Percentiles rank a stretch among this genome's conserved stretches.
phyloP scores from a whole-genome alignment of 768 basidiomycete species.

The Agrocybe pediades region DNA sequence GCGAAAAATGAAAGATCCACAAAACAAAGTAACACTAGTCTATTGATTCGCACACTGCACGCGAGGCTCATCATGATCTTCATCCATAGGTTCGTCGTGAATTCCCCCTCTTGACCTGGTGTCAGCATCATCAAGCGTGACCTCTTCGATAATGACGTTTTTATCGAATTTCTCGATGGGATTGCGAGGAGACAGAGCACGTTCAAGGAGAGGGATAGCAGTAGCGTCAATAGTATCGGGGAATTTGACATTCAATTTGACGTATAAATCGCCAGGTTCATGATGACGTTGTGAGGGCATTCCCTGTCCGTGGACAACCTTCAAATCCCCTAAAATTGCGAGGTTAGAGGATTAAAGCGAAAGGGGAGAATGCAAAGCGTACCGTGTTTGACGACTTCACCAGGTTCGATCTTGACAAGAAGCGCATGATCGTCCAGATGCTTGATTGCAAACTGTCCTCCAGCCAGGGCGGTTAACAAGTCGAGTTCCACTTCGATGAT shows the following conservation, averaged over 20 bases:
- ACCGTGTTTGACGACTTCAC: constrained; percentile 95
- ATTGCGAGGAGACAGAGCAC: constrained; percentile 80
- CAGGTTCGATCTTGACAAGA: constrained; percentile 80
- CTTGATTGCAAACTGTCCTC: constrained; percentile 86
- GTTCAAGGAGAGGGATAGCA: constrained; percentile 73
- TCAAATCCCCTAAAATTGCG: constrained; percentile 69
- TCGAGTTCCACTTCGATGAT: constrained; percentile 88
- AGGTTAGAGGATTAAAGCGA: constrained; percentile 5
- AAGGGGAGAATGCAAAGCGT: constrained; percentile 27
- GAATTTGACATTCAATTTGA: constrained; percentile 87
- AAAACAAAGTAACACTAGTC: constrained; percentile 14
- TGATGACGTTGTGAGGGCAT: constrained; percentile 99
- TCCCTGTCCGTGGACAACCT: constrained; percentile 91
- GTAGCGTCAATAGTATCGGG: constrained; percentile 76
- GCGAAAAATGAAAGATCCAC: constrained; percentile 11
- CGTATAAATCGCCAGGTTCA: constrained; percentile 90
- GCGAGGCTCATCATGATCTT: constrained; percentile 88
- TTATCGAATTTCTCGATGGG: constrained; percentile 69
- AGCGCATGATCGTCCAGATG: constrained; percentile 94
- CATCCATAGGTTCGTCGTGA: constrained; percentile 87
- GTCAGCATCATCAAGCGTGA: constrained; percentile 78
- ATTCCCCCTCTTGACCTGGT: constrained; percentile 56
- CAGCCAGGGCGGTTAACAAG: constrained; percentile 89
- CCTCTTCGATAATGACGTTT: constrained; percentile 78
- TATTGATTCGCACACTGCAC: constrained; percentile 96